These are phyloP conservation scores for Jamesozyma hellenica DNA, from an alignment of 805 yeast species.

Conservation along the genomic window DNA sequence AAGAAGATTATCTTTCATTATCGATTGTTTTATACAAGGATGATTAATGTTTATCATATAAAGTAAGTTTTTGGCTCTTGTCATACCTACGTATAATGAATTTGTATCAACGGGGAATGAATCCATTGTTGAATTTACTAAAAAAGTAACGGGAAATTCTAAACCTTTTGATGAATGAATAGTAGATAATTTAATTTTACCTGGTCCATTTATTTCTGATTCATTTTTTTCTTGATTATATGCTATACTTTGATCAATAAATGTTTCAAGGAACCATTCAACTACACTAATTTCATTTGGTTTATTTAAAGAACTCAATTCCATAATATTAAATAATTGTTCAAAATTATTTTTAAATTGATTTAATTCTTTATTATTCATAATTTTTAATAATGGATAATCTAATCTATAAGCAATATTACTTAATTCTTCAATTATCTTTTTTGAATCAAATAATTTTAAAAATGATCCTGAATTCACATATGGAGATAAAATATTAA, in stretches of 20 bases:
- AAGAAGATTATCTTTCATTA: not conserved
- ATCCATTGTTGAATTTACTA: slow-evolving; percentile 23
- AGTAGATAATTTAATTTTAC: slow-evolving; percentile 48
- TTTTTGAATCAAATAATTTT: slow-evolving; percentile 26
- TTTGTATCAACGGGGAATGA: slow-evolving; percentile 29
- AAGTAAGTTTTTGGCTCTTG: slow-evolving; percentile 43
- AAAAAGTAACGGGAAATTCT: slow-evolving; percentile 61
- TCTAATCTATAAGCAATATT: slow-evolving; percentile 30
- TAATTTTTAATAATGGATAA: slow-evolving; percentile 15
- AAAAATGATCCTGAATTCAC: slow-evolving; percentile 6
- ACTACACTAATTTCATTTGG: slow-evolving; percentile 20
- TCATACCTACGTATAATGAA: slow-evolving; percentile 53
- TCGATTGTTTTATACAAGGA: not conserved
- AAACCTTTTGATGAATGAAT: slow-evolving; percentile 68
- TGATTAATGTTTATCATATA: slow-evolving; percentile 22
- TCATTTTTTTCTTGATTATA: slow-evolving; percentile 4
- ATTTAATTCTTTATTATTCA: slow-evolving; percentile 15
- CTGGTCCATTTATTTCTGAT: slow-evolving; percentile 1
- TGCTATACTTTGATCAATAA: slow-evolving; percentile 19
- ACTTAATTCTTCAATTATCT: slow-evolving; percentile 29
- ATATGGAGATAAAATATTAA: slow-evolving; percentile 13
- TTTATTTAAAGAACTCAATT: slow-evolving; percentile 17
- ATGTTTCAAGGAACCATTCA: slow-evolving; percentile 29
- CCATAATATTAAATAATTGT: slow-evolving; percentile 32
- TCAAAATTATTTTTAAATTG: slow-evolving; percentile 22